Base-by-base conservation (phyloP, 73 alveolate species). In the Diophrys sp. region DNA sequence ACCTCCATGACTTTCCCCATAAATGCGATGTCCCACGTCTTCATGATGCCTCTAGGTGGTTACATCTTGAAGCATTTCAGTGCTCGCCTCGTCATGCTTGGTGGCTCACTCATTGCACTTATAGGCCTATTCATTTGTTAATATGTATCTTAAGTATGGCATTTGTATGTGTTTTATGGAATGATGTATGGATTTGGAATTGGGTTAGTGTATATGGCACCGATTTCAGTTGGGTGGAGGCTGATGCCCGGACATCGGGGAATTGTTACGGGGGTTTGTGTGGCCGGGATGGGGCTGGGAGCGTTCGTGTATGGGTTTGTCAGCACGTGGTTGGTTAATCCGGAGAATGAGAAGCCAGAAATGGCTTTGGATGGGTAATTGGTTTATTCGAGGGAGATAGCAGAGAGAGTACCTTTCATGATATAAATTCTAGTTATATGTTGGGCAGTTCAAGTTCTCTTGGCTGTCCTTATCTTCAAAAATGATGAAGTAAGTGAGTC, bases 241-340 rank as follows among this genome's bases (percentile, higher is more conserved):
- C 74, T 34, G 31, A 78, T 56, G 29, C 95, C 95, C 1, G 26
- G 77, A 0, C 32, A 53, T 1, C 76, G 56, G 27, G 95, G 92
- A 23, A 23, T 77, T 14, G 91, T 84, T n/a, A 33, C 77, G 23
- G 92, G 95, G 0, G 68, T 88, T 0, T 32, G 77, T 1, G 56
- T 84, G 23, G 81, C 84, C 0, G 91, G 87, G 23, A 81, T 77
- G 34, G 92, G 95, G 30, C 84, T 88, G 23, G 91, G 95, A 14
- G 23, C 91, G 18, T 83, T 83, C 29, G 53, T 88, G 0, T 88
- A 57, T 71, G 79, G 75, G 28, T 70, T 76, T 27, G 54, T 88
- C 34, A 11, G 85, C 2, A 88, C 89, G 1, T 30, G 57, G 0
- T n/a, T 88, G 0, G 88, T 84, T 14, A 88, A 88, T 76, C 92